Percentiles rank a stretch among this genome's conserved stretches.
Conservation (phyloP, 2,329 filamentous ascomycete genomes). For the Tolypocladium pustulatum region DNA sequence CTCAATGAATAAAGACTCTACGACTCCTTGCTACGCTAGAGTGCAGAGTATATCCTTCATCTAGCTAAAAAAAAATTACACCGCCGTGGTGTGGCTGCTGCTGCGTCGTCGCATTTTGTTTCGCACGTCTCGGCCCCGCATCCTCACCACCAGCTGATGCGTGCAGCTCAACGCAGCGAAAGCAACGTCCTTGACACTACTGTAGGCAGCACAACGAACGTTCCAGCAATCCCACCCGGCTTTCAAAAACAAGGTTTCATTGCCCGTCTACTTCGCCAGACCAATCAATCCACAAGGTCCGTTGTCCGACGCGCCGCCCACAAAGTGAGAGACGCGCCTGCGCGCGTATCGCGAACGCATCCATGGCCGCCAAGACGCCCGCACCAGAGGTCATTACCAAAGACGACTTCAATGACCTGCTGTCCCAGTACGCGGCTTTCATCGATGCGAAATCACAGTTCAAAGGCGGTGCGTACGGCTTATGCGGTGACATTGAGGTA, state of each 20-base stretch:
- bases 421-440: conserved; percentile 28
- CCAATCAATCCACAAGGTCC: background rate
- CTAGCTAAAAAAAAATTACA: too few relatives aligned
- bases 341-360: background rate
- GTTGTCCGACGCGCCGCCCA: background rate
- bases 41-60: too few relatives aligned
- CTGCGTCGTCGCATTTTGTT: background rate
- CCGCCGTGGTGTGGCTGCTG: too few relatives aligned
- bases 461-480: conserved; percentile 29
- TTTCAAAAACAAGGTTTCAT: background rate
- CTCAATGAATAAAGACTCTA: background rate
- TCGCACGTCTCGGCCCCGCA: background rate
- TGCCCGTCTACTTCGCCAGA: background rate
- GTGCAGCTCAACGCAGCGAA: background rate
- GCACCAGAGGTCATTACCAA: conserved; percentile 14
- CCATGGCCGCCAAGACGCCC: background rate
- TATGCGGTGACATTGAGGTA: background rate
- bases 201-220: background rate
- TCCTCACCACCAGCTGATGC: background rate
- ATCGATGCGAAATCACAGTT: conserved; percentile 31
- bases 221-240: too few relatives aligned
- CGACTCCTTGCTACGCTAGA: too few relatives aligned
- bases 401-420: conserved; percentile 22
- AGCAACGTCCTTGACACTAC: background rate
- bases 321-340: background rate